Conservation (phyloP, 2,329 filamentous ascomycete species). For the Trichoderma brevicompactum region DNA sequence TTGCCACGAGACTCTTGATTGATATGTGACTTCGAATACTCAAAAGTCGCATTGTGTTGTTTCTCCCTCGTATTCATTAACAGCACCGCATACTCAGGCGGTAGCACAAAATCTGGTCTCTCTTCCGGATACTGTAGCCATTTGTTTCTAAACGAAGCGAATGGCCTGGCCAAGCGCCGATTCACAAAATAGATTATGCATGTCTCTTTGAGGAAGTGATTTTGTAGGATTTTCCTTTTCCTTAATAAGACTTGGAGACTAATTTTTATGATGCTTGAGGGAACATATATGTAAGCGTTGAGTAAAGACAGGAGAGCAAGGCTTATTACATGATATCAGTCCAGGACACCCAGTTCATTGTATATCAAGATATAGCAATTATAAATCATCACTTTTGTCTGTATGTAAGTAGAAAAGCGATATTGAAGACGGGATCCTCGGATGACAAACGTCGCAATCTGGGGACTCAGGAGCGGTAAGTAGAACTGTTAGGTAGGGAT, state of each 20-base stretch:
- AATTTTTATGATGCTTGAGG: not conserved
- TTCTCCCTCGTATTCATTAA: not conserved
- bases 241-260: not conserved
- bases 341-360: not conserved
- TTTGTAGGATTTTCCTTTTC: no score
- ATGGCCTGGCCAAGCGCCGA: constrained; percentile 22
- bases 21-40: not conserved
- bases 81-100: not conserved
- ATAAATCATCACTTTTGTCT: not conserved
- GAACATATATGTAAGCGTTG: not conserved
- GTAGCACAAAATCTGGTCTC: not conserved
- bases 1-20: not conserved
- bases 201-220: not conserved
- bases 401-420: not conserved
- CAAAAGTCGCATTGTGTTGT: not conserved
- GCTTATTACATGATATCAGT: not conserved
- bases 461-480: not conserved
- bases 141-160: constrained; percentile 1
- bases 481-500: not conserved
- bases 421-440: not conserved
- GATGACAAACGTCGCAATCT: not conserved
- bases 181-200: not conserved
- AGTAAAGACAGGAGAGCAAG: not conserved
- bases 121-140: constrained; percentile 9
- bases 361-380: not conserved